Evolutionary conservation across 371 early-diverging fungal genomes (phyloP).

Genomic region (Mucor irregularis): DNA sequence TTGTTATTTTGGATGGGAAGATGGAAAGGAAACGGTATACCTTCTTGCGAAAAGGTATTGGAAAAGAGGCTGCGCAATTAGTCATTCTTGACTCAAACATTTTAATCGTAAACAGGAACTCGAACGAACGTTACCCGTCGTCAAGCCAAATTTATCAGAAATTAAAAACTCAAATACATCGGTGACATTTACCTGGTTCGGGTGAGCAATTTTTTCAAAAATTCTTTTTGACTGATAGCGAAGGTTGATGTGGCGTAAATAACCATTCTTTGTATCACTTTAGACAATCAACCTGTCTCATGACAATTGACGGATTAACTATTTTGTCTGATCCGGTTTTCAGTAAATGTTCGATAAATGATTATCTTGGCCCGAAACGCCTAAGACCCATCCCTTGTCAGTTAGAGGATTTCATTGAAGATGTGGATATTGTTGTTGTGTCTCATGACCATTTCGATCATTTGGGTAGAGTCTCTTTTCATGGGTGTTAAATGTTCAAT

Average conservation of each 20-base stretch:
- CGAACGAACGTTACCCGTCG: conserved; percentile 41
- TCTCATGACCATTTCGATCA: conserved; percentile 67
- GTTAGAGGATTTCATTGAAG: conserved; percentile 46
- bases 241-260: background rate
- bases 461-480: conserved; percentile 52
- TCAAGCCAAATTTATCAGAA: conserved; percentile 36
- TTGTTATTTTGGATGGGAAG: conserved; percentile 20
- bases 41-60: conserved; percentile 6
- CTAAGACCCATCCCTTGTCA: conserved; percentile 57
- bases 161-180: conserved; percentile 6
- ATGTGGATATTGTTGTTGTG: conserved; percentile 60
- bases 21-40: conserved; percentile 31
- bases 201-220: conserved; percentile 25
- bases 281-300: conserved; percentile 66
- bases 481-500: too few relatives aligned
- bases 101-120: conserved; percentile 29
- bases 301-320: conserved; percentile 60
- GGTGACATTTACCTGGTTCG: conserved; percentile 52
- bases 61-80: background rate
- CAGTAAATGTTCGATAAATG: conserved; percentile 34
- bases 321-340: conserved; percentile 69
- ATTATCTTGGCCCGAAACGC: conserved; percentile 56
- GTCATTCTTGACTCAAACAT: background rate
- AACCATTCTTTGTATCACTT: background rate
- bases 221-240: background rate